Conservation (phyloP, 2,329 filamentous ascomycete species). For the Clarireedia hainanense region DNA sequence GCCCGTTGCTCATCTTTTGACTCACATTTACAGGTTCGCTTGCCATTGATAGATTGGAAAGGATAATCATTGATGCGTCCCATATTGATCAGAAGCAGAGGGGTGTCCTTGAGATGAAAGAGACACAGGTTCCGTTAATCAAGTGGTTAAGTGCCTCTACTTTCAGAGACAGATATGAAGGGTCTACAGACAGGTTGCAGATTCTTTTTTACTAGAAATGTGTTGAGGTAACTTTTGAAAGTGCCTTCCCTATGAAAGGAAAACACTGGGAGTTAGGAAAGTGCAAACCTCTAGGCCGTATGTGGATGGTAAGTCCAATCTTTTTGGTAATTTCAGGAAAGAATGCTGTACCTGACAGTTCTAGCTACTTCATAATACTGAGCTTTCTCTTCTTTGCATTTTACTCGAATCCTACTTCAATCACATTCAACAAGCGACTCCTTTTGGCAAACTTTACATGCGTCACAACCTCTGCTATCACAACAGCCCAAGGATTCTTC, state of each 20-base stretch:
- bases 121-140: constrained; percentile 75
- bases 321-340: too few relatives aligned
- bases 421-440: too few relatives aligned
- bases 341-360: too few relatives aligned
- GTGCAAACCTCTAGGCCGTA: too few relatives aligned
- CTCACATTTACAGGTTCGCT: constrained; percentile 48
- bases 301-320: too few relatives aligned
- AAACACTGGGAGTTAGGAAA: background rate
- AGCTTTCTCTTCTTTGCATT: too few relatives aligned
- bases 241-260: background rate
- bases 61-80: constrained; percentile 82
- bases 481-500: too few relatives aligned
- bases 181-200: constrained; percentile 45
- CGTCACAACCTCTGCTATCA: too few relatives aligned
- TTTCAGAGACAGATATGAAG: constrained; percentile 61
- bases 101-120: constrained; percentile 90
- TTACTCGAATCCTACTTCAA: too few relatives aligned
- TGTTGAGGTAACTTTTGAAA: background rate
- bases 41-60: constrained; percentile 61
- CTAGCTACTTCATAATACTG: too few relatives aligned
- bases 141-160: constrained; percentile 63
- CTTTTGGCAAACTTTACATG: too few relatives aligned
- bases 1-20: constrained; percentile 4
- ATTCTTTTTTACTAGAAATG: constrained; percentile 57
- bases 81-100: constrained; percentile 93